Evolutionary conservation across 495 filamentous ascomycete genomes (phyloP).

Genomic region (Achaetomiella virescens): DNA sequence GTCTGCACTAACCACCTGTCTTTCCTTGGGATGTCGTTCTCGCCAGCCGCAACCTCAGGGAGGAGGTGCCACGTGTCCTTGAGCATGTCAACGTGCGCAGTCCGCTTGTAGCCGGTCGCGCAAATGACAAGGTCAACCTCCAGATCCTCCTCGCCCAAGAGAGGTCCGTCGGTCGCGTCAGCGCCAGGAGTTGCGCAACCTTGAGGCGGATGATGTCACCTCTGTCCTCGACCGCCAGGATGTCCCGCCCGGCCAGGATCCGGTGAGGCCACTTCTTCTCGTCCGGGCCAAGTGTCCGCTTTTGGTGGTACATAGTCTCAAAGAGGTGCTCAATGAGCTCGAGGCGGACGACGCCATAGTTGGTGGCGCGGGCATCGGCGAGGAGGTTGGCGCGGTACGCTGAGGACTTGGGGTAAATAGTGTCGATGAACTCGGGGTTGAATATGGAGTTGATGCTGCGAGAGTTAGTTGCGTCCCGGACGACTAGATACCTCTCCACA

Average conservation of each 20-base stretch:
- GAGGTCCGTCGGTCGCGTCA: constrained; percentile 26
- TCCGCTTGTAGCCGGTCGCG: constrained; percentile 79
- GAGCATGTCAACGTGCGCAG: constrained; percentile 74
- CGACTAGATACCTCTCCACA: constrained; percentile 9
- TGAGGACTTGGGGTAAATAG: constrained; percentile 57
- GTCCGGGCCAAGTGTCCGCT: constrained; percentile 57
- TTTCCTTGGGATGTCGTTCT: constrained; percentile 5
- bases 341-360: constrained; percentile 88
- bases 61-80: constrained; percentile 56
- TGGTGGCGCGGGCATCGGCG: constrained; percentile 65
- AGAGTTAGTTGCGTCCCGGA: neutral
- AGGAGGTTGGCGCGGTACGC: constrained; percentile 58
- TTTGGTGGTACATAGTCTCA: constrained; percentile 75
- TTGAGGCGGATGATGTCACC: constrained; percentile 34
- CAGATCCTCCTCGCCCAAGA: constrained; percentile 45
- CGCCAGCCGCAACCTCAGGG: constrained; percentile 34
- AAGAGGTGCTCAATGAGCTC: constrained; percentile 84
- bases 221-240: constrained; percentile 52
- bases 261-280: constrained; percentile 72
- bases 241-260: constrained; percentile 61
- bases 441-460: constrained; percentile 91
- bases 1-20: constrained; percentile 31
- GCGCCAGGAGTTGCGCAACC: constrained; percentile 36
- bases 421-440: constrained; percentile 74
- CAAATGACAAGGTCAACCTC: constrained; percentile 78